Base-by-base conservation (phyloP, 768 basidiomycete genomes). In the Butyriboletus loyo region DNA sequence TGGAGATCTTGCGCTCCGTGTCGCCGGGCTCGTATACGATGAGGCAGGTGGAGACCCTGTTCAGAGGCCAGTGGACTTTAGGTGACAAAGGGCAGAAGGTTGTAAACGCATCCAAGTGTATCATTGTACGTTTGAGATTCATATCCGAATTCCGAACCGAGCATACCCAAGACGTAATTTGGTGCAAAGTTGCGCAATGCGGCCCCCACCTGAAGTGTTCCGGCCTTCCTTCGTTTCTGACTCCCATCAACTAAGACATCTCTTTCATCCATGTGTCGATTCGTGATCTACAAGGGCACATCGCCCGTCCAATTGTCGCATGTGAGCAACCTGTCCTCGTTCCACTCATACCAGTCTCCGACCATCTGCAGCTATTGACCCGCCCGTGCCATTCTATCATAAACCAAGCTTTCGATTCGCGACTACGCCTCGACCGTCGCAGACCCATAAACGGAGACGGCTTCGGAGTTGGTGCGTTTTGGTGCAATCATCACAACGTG, bases 361-460 rank as follows among this genome's bases (percentile, higher is more conserved):
- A 67, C 35, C 19, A 42, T 48, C 22, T 46, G 30, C 59, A 92
- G 82, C 82, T 98, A n/a, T 78, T 98, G 60, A 98, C 95, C 39
- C 80, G 90, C 43, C 96, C 96, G 46, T 86, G 87, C 54, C 96
- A 98, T 73, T 92, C 90, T 4, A 97, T 98, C 73, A 97, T 95
- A 68, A 96, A 96, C 68, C 93, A 97, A 73, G 93, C 96, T 0
- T 95, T 93, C 63, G 96, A 98, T 72, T 95, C 92, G 21, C 81
- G 95, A 8, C 77, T 99, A 30, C 83, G 96, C 19, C 68, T 92
- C 47, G 91, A 93, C 64, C 78, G 75, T 57, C 77, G 91, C 50
- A 72, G 90, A 55, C 92, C 91, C n/a, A 92, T 93, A 71, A 93
- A 93, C 59, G 91, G 92, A 9, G 95, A 98, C 67, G 96, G 96